A percentile compares a stretch with the other conserved stretches of the same genome.
Evolutionary conservation across 202 grass and related monocot genomes (phyloP).

Genomic region (Hordeum pubiflorum): DNA sequence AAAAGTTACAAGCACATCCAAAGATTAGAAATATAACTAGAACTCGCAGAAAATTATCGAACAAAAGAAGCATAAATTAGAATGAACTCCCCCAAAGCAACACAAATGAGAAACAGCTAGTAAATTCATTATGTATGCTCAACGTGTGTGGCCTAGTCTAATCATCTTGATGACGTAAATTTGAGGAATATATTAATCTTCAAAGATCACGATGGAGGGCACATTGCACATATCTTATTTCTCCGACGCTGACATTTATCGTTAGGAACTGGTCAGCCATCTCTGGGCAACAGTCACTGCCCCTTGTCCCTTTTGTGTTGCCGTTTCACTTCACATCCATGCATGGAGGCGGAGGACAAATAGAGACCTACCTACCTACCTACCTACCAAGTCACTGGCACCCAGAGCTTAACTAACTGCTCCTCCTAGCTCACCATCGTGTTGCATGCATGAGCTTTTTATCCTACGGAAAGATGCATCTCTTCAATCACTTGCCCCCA

Average conservation of each 20-base stretch:
- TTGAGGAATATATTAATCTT: not conserved
- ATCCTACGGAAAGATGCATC: not conserved
- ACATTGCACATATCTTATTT: not conserved
- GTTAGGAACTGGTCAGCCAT: not conserved
- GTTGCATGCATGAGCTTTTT: constrained; percentile 14
- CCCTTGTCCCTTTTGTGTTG: not conserved
- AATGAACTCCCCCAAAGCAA: not conserved
- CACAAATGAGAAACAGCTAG: not conserved
- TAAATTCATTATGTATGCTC: not conserved
- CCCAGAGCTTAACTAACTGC: not conserved
- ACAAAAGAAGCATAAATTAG: not conserved
- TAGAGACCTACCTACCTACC: not conserved
- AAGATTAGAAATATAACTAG: not conserved
- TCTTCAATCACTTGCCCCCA: not conserved
- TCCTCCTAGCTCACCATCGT: not conserved
- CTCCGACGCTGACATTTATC: not conserved
- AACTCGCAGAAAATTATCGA: not conserved
- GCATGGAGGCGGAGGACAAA: not conserved
- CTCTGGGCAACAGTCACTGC: not conserved
- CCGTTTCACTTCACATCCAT: not conserved
- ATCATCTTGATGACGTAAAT: not conserved
- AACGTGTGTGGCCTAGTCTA: not conserved
- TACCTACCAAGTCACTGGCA: not conserved
- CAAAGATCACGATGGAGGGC: not conserved
- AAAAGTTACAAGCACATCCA: not conserved